Conservation (phyloP, 164 flowering plant species). For the Berberis thunbergii region DNA sequence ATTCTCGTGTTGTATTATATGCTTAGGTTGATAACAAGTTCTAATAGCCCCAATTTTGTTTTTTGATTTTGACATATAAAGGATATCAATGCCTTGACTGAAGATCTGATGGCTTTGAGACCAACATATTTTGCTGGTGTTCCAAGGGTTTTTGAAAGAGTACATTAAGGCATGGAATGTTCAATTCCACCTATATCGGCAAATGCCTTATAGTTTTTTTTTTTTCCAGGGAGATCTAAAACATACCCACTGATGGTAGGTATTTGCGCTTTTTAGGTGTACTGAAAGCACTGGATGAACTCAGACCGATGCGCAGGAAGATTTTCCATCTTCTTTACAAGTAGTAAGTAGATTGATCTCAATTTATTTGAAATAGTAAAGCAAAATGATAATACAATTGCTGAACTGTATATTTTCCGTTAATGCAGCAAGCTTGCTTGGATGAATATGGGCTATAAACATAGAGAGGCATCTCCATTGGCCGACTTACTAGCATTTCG, state of each 20-base stretch:
- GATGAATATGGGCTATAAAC: constrained; percentile 72
- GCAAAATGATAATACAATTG: background rate
- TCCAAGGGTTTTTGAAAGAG: constrained; percentile 80
- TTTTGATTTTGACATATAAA: constrained; percentile 18
- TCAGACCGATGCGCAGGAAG: constrained; percentile 55
- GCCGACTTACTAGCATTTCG: constrained; percentile 89
- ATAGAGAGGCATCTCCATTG: constrained; percentile 69
- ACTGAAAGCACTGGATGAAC: constrained; percentile 50
- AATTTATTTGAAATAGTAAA: background rate
- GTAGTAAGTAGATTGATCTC: constrained; percentile 37
- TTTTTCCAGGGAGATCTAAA: background rate
- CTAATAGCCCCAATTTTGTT: background rate
- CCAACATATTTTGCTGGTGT: constrained; percentile 94
- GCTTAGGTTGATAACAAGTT: background rate
- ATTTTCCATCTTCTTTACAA: constrained; percentile 59
- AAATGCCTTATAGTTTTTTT: constrained; percentile 3
- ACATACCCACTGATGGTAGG: background rate
- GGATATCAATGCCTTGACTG: constrained; percentile 66
- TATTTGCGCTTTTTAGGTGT: constrained; percentile 38
- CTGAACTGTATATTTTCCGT: constrained; percentile 2
- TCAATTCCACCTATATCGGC: background rate
- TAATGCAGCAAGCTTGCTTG: constrained; percentile 66
- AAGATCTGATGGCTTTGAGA: constrained; percentile 80
- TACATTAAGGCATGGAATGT: constrained; percentile 58
- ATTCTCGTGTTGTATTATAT: too few species aligned